phyloP scores from a whole-genome alignment of 257 asterid species.

The Solanum etuberosum region DNA sequence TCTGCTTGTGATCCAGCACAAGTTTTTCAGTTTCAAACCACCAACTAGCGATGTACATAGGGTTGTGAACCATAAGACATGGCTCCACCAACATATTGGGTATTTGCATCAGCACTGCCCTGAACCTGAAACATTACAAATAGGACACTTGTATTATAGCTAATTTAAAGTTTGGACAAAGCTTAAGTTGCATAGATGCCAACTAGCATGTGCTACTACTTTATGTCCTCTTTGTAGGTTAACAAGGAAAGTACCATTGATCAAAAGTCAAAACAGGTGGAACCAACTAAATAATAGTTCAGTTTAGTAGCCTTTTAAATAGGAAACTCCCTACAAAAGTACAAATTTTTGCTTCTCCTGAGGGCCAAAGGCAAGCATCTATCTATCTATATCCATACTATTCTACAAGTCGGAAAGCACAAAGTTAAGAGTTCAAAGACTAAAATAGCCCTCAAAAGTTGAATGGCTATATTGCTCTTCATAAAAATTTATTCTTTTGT shows the following conservation, averaged over 20 bases:
- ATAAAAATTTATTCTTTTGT: neutral
- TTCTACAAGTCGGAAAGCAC: neutral
- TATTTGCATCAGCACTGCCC: slow-evolving; percentile 9
- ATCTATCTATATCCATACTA: neutral
- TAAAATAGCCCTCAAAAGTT: neutral
- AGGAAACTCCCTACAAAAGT: neutral
- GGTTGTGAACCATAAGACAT: slow-evolving; percentile 8
- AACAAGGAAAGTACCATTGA: neutral
- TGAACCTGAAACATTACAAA: slow-evolving; percentile 14
- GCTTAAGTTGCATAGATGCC: neutral
- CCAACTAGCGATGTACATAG: slow-evolving; percentile 4
- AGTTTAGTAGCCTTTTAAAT: neutral
- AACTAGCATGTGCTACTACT: neutral
- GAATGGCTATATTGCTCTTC: neutral
- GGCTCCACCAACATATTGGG: slow-evolving; percentile 21
- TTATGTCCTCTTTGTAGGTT: neutral
- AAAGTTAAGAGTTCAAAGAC: neutral
- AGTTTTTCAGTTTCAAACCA: neutral
- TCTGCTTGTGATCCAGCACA: neutral
- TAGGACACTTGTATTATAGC: neutral
- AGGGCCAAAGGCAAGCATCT: neutral
- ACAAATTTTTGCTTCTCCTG: neutral
- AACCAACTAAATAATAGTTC: neutral
- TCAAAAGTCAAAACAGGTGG: neutral
- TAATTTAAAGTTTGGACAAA: neutral